Percentiles rank a stretch among this genome's conserved stretches.
Evolutionary conservation across 192 early-diverging fungal genomes (phyloP).

Genomic region (Phycomyces blakesleeanus): DNA sequence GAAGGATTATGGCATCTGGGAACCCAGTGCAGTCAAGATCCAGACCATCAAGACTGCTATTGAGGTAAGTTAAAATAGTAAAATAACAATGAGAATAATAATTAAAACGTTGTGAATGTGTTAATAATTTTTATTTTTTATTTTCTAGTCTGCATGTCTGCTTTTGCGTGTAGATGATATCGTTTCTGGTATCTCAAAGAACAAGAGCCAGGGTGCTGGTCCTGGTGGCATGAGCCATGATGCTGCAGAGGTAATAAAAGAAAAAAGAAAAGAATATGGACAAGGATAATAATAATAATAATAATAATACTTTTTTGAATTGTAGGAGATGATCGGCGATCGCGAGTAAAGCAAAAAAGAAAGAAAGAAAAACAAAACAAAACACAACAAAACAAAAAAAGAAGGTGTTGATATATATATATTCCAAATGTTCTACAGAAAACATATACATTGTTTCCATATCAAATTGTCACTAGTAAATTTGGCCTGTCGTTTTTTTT

Average conservation of each 20-base stretch:
- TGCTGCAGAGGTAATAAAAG: conserved; percentile 9
- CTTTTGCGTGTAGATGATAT: conserved; percentile 94
- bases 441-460: too few species aligned
- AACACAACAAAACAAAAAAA: not conserved
- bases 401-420: not conserved
- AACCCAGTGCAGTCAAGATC: conserved; percentile 98
- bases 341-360: not conserved
- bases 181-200: conserved; percentile 84
- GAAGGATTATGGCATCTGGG: conserved; percentile 98
- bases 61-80: conserved; percentile 56
- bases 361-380: not conserved
- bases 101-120: too few species aligned
- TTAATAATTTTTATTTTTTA: too few species aligned
- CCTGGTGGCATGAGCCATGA: conserved; percentile 10
- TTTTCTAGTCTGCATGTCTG: conserved; percentile 66
- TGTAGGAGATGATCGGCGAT: not conserved
- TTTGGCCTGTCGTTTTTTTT: too few species aligned
- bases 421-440: too few species aligned
- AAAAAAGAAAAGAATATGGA: not conserved
- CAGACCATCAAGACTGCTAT: conserved; percentile 99
- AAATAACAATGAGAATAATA: not conserved
- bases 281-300: too few species aligned
- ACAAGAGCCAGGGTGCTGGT: conserved; percentile 35
- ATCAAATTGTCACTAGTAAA: too few species aligned
- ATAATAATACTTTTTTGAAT: not conserved